Evolutionary conservation across 164 flowering plant genomes (phyloP).

Genomic region (Taxillus chinensis): DNA sequence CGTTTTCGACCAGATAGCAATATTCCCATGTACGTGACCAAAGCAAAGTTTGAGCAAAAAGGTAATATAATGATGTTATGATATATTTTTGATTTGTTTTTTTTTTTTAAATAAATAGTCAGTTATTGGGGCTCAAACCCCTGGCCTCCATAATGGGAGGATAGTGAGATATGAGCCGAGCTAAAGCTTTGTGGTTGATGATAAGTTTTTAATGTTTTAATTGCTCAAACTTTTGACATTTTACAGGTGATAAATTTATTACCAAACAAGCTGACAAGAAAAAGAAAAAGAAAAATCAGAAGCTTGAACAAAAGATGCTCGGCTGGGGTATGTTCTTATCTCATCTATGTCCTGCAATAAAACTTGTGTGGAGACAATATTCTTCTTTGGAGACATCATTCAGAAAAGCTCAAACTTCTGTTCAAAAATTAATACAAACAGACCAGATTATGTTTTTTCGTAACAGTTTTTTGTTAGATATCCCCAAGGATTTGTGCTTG

Average conservation of each 20-base stretch:
- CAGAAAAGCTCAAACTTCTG: too few relatives aligned
- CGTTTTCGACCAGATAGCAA: slow-evolving; percentile 75
- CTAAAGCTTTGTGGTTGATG: too few relatives aligned
- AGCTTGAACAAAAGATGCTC: slow-evolving; percentile 82
- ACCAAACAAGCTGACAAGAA: slow-evolving; percentile 70
- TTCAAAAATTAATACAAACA: too few relatives aligned
- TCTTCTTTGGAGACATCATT: too few relatives aligned
- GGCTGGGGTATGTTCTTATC: slow-evolving; percentile 71
- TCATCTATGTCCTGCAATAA: not conserved
- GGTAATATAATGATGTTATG: slow-evolving; percentile 29
- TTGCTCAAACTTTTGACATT: not conserved
- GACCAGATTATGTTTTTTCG: too few relatives aligned
- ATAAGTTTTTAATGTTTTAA: not conserved
- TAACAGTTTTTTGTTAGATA: too few relatives aligned
- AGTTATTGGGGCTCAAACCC: too few relatives aligned
- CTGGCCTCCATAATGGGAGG: too few relatives aligned
- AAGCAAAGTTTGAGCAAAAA: slow-evolving; percentile 96
- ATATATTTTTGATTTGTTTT: too few relatives aligned
- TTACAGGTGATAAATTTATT: slow-evolving; percentile 73
- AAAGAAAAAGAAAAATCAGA: slow-evolving; percentile 79
- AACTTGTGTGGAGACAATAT: not conserved
- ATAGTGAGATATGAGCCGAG: too few relatives aligned
- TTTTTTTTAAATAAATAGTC: too few relatives aligned
- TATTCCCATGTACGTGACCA: slow-evolving; percentile 65
- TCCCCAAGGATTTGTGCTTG: too few relatives aligned